Base-by-base conservation (phyloP, 2,329 filamentous ascomycete genomes). In the Madurella fahalii region DNA sequence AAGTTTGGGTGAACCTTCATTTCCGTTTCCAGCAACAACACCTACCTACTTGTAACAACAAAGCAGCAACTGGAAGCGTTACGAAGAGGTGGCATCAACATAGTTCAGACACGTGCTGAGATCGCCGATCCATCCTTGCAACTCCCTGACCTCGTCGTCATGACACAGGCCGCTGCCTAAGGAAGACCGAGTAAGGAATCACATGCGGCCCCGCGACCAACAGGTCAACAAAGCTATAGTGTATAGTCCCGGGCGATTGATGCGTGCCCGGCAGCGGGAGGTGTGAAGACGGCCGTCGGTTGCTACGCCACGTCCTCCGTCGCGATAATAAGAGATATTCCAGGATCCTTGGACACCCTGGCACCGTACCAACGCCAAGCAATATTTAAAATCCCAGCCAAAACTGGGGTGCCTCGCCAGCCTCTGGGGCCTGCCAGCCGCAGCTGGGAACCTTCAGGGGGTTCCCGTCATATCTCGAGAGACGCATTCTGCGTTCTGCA, bases 371-470 rank as follows among this genome's bases (percentile, higher is more conserved):
- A 18, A 40, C 45, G 45, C 45, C 45, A 47, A 47, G 45, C 42
- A 12, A 13, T 20, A 44, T 31, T 7, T 12, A 44, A 40, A 12
- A 40, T 39, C 8, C 32, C n/a, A 20, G 39, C 20, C 45, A 47
- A 47, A 47, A 16, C 45, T 40, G 45, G 46, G 52, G 45, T 20
- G 52, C 41, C 46, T 52, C 32, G 45, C 43, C 31, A 41, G 39
- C 40, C 48, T 47, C 42, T n/a, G n/a, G n/a, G 25, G 32, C 48
- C 39, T 16, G 32, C 51, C 50, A 59, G 58, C 58, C 50, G 53
- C 55, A 54, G 50, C 55, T 53, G 51, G 52, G 52, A 40, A 55
- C 44, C 42, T 50, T 58, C 54, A 56, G 58, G 58, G 34, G 55
- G 52, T 49, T 54, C 13, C 39, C 31, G 20, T 25, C 50, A 49